These are phyloP conservation scores for Populus hybrid DNA, from an alignment of 441 rosid genomes.

Conservation along the genomic window DNA sequence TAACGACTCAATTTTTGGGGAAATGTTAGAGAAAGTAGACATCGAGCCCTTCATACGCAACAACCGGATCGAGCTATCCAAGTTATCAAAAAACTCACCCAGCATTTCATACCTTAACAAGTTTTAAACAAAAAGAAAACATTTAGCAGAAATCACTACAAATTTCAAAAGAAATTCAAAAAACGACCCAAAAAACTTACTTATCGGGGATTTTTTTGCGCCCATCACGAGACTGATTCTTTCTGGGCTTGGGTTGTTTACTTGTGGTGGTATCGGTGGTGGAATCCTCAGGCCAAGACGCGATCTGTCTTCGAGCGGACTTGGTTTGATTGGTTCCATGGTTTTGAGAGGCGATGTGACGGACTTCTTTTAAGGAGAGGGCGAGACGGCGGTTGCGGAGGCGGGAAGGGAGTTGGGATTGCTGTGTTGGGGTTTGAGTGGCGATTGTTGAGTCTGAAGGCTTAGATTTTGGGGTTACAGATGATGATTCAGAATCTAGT, in stretches of 20 bases:
- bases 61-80: slow-evolving; percentile 59
- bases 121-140: slow-evolving; percentile 3
- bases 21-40: slow-evolving; percentile 50
- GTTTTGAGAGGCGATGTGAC: slow-evolving; percentile 41
- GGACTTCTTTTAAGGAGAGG: slow-evolving; percentile 60
- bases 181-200: slow-evolving; percentile 32
- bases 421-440: slow-evolving; percentile 58
- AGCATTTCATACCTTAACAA: slow-evolving; percentile 49
- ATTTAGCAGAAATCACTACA: background rate
- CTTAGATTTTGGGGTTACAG: slow-evolving; percentile 24
- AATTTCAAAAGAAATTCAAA: background rate
- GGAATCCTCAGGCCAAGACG: slow-evolving; percentile 27
- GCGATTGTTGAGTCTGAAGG: slow-evolving; percentile 16
- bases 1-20: slow-evolving; percentile 52
- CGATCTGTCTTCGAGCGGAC: slow-evolving; percentile 53
- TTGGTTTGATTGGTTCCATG: slow-evolving; percentile 18
- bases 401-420: slow-evolving; percentile 42
- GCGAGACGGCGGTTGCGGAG: slow-evolving; percentile 55
- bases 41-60: slow-evolving; percentile 48
- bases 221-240: background rate
- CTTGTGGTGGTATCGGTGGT: slow-evolving; percentile 14
- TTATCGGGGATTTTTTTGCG: slow-evolving; percentile 43
- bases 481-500: background rate
- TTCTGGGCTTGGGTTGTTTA: background rate
- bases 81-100: slow-evolving; percentile 61